Conservation (phyloP, 2,329 filamentous ascomycete genomes). For the Fusarium humuli region DNA sequence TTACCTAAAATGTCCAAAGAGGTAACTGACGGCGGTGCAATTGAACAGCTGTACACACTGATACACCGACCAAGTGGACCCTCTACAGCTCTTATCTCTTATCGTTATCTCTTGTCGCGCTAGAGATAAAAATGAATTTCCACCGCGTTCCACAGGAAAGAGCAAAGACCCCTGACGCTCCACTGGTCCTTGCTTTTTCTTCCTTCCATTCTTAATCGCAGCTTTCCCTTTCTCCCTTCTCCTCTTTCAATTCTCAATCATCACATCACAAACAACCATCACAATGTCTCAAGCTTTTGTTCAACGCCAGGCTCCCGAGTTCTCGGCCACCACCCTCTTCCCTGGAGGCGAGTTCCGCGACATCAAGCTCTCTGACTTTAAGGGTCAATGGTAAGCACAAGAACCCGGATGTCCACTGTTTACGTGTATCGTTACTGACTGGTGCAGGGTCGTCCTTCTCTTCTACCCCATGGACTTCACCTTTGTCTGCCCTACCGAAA, state of each 20-base stretch:
- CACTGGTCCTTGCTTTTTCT: conserved; percentile 32
- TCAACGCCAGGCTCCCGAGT: conserved; percentile 61
- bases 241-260: background rate
- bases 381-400: conserved; percentile 58
- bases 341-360: conserved; percentile 62
- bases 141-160: conserved; percentile 24
- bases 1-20: conserved; percentile 13
- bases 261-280: conserved; percentile 10
- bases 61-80: background rate
- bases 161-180: conserved; percentile 29
- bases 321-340: conserved; percentile 63
- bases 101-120: conserved; percentile 34
- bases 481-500: conserved; percentile 75
- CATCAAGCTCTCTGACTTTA: conserved; percentile 58
- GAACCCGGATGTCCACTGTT: too few relatives aligned
- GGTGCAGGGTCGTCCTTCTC: conserved; percentile 73
- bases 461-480: conserved; percentile 78
- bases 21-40: background rate
- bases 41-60: background rate
- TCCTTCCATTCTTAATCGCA: conserved; percentile 1
- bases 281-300: conserved; percentile 61
- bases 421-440: too few relatives aligned
- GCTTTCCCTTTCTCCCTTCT: background rate
- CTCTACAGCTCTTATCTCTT: background rate
- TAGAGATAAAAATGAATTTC: conserved; percentile 33